phyloP scores from a whole-genome alignment of 2,329 filamentous ascomycete species.

The Alternaria brassicae region DNA sequence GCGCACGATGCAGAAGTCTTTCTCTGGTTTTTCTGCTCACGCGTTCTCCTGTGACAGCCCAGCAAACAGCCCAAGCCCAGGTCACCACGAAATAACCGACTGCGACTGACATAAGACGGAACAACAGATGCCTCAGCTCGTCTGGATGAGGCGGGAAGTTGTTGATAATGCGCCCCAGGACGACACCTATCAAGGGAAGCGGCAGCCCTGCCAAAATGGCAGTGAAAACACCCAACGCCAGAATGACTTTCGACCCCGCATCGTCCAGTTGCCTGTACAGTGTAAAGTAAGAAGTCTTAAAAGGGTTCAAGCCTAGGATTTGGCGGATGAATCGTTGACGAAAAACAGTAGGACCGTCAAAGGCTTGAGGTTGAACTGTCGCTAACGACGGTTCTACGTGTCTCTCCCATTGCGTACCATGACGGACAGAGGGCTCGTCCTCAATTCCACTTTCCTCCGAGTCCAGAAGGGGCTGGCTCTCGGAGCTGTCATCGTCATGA shows the following conservation, averaged over 20 bases:
- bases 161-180: conserved; percentile 59
- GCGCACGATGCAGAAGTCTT: conserved; percentile 55
- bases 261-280: conserved; percentile 57
- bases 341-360: conserved; percentile 38
- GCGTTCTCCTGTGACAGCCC: conserved; percentile 59
- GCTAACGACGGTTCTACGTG: conserved; percentile 47
- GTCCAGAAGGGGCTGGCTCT: conserved; percentile 30
- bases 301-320: conserved; percentile 53
- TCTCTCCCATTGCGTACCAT: conserved; percentile 41
- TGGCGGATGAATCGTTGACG: conserved; percentile 47
- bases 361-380: conserved; percentile 45
- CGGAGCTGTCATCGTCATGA: conserved; percentile 23
- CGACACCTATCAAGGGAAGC: conserved; percentile 68
- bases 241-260: conserved; percentile 47
- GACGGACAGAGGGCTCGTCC: conserved; percentile 23
- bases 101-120: conserved; percentile 55
- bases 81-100: conserved; percentile 59
- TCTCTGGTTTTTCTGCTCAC: conserved; percentile 58
- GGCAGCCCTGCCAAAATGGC: conserved; percentile 65
- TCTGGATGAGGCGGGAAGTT: conserved; percentile 57
- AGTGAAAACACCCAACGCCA: conserved; percentile 45
- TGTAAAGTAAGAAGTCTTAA: conserved; percentile 58
- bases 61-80: conserved; percentile 59
- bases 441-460: conserved; percentile 29
- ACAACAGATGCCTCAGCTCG: conserved; percentile 52